These are phyloP conservation scores for Aspergillus candidus DNA, from an alignment of 2,329 filamentous ascomycete genomes.

Conservation along the genomic window DNA sequence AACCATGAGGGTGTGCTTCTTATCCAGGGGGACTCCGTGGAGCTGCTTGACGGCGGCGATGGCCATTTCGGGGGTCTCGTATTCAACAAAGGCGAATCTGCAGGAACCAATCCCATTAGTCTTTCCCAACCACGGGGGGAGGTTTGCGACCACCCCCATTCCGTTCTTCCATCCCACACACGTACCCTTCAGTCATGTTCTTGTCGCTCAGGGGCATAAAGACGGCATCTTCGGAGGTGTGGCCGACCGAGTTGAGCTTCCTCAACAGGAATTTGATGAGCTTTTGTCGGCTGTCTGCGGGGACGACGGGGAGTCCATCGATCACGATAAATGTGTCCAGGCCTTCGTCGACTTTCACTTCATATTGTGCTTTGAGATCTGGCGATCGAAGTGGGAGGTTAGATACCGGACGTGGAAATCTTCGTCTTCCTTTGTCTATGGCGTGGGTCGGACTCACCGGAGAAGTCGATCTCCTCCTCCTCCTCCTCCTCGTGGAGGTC, in stretches of 20 bases:
- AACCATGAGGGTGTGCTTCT: constrained; percentile 89
- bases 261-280: constrained; percentile 93
- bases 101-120: constrained; percentile 13
- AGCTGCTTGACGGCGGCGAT: constrained; percentile 83
- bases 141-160: not conserved
- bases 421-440: constrained; percentile 1
- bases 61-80: constrained; percentile 83
- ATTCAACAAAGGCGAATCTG: constrained; percentile 96
- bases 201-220: constrained; percentile 91
- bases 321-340: constrained; percentile 95
- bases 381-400: no score
- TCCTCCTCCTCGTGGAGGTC: constrained; percentile 79
- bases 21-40: constrained; percentile 82
- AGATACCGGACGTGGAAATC: no score
- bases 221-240: constrained; percentile 76
- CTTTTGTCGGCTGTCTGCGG: constrained; percentile 85
- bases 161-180: constrained; percentile 14
- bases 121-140: not conserved
- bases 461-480: constrained; percentile 89
- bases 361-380: constrained; percentile 89
- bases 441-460: constrained; percentile 41
- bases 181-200: constrained; percentile 78
- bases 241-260: constrained; percentile 82
- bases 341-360: constrained; percentile 91
- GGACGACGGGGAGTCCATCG: constrained; percentile 86